Evolutionary conservation across 306 rosid genomes (phyloP), one percentile per base, ranked within the genome.

Genomic region (Sicyos edulis): DNA sequence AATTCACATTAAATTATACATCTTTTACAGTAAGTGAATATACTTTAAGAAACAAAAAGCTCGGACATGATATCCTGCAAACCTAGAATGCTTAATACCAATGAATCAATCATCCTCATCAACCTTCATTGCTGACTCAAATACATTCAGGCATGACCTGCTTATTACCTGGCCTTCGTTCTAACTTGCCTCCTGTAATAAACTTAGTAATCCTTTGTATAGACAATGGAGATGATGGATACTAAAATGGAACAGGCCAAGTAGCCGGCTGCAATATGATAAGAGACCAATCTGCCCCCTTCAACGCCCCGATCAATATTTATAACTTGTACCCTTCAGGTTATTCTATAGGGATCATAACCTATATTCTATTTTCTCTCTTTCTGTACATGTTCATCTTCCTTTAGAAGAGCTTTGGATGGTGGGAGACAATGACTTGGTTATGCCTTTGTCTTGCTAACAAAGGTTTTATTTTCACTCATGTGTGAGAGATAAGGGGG

Each of bases 1-100:
- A 61, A 47, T 11, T 61, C 72, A 59, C 53, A 29, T 61, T 34
- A 60, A 21, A 60, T n/a, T 65, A 44, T 32, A 65, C 52, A 65
- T 44, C 54, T n/a, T 37, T 37, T 10, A 40, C 26, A n/a, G 17
- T 16, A 37, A 40, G 0, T 20, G 4, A 67, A 67, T 21, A 47
- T 20, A 47, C 13, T 13, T 45, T 45, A 50, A 45, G 72, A 67
- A 47, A 45, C 54, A 67, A 45, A 62, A 65, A 44, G 34, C 2
- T 65, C 34, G 44, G 34, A 42, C 10, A 65, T 11, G 52, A 65
- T 65, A 65, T 20, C 71, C 71, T 8, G 11, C 11, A 32, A 44
- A 44, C 26, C 34, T 65, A 42, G 32, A 65, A 65, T 19, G 71
- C 26, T 11, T 20, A 65, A 65, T 12, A 19, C n/a, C 10, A 65